Base-by-base conservation (phyloP, 139 green algal species). In the Nannochloris sp. region DNA sequence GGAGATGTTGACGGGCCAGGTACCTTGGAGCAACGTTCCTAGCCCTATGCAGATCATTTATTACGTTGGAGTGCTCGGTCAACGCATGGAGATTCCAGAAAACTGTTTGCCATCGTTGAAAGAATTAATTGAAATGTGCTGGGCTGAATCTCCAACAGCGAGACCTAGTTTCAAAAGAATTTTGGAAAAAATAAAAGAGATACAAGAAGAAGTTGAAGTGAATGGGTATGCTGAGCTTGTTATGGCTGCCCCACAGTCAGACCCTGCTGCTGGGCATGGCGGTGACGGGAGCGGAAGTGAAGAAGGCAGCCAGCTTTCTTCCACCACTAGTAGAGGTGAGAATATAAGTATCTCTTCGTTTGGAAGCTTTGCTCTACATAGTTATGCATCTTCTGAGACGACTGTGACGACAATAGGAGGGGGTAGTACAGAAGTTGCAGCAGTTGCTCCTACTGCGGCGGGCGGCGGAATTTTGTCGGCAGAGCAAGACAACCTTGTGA, bases 1-100 rank as follows among this genome's bases (percentile, higher is more conserved):
- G 80, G 87, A 95, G 73, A 83, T 74, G 69, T 61, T 85, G 24
- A 84, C 75, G 13, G 82, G 81, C 1, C 25, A 84, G 61, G 65
- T 84, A 61, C 84, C 88, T 1, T 95, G 88, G 88, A 63, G 75
- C 2, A 55, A 81, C n/a, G 61, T 83, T 60, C 54, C 75, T 32
- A 77, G 71, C 15, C 82, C 80, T 38, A 91, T 94, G 84, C 86
- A 91, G 72, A 62, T 89, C 35, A 89, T 89, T 35, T 90, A 83
- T 48, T 66, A 75, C 23, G 61, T 56, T n/a, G 61, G 61, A 6
- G 81, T 88, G 53, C 79, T 85, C 54, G 60, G 72, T 34, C 63
- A 85, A 67, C 71, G 84, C 25, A 78, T 80, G 44, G 70, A 64
- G 2, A 65, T 91, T 3, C 85, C 86, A 0, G 25, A 45, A 27